These are phyloP conservation scores for Strigomonas culicis DNA, from an alignment of 208 protist species.

Conservation along the genomic window DNA sequence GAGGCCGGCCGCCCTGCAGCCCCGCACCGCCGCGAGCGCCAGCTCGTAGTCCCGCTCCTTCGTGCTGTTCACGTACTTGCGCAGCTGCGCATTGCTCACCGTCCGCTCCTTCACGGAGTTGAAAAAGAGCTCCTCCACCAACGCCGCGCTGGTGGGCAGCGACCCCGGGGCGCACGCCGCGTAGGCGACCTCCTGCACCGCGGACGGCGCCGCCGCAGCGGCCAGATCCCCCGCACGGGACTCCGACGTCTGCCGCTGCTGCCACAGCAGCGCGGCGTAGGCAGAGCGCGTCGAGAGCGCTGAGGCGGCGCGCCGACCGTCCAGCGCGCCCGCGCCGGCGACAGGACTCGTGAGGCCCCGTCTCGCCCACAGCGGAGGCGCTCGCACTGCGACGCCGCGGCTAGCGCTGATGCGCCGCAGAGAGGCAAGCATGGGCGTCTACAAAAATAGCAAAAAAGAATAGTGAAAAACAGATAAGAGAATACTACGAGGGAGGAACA, in stretches of 20 bases:
- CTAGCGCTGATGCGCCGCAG: too few species aligned
- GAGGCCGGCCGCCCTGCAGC: constrained; percentile 54
- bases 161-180: not conserved
- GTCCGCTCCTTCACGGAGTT: constrained; percentile 68
- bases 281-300: too few species aligned
- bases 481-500: not conserved
- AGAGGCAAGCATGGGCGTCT: too few species aligned
- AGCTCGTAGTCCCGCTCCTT: constrained; percentile 43
- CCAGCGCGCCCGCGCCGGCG: too few species aligned
- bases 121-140: constrained; percentile 57
- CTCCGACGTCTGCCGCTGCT: not conserved
- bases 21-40: constrained; percentile 61
- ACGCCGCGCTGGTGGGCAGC: constrained; percentile 8
- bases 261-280: too few species aligned
- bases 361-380: too few species aligned
- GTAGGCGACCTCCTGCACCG: not conserved
- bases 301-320: too few species aligned
- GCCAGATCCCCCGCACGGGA: not conserved
- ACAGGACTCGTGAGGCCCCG: too few species aligned
- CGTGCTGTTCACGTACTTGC: constrained; percentile 53
- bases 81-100: constrained; percentile 73
- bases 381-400: too few species aligned
- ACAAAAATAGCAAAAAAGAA: not conserved
- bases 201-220: not conserved
- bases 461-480: constrained; percentile 1